A percentile compares a stretch with the other conserved stretches of the same genome.
These are phyloP conservation scores for Auriscalpium orientale DNA, from an alignment of 768 basidiomycete species.

Conservation along the genomic window DNA sequence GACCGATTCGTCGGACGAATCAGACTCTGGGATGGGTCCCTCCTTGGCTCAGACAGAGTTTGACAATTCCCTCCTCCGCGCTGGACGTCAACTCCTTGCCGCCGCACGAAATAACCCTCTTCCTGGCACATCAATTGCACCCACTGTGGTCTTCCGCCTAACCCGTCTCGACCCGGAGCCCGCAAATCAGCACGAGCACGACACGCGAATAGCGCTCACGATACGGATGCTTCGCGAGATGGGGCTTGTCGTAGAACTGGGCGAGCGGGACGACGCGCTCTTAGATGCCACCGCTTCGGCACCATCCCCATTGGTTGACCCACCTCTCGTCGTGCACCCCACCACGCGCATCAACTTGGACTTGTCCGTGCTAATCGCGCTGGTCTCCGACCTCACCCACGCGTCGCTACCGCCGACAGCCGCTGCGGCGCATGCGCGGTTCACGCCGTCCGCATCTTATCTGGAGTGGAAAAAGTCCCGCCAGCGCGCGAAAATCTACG, in stretches of 20 bases:
- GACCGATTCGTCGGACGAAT: slow-evolving; percentile 49
- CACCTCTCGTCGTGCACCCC: slow-evolving; percentile 30
- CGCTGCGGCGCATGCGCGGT: slow-evolving; percentile 55
- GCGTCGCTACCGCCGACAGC: slow-evolving; percentile 48
- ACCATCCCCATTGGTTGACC: background rate
- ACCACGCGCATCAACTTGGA: slow-evolving; percentile 70
- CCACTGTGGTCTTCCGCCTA: slow-evolving; percentile 52
- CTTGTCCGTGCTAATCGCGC: slow-evolving; percentile 76
- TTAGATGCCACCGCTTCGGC: slow-evolving; percentile 1
- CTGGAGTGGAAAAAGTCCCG: slow-evolving; percentile 49
- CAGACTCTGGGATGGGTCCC: slow-evolving; percentile 17
- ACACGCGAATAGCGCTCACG: slow-evolving; percentile 56
- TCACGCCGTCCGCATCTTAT: slow-evolving; percentile 51
- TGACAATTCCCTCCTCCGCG: slow-evolving; percentile 67
- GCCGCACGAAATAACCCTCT: slow-evolving; percentile 57
- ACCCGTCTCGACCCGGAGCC: slow-evolving; percentile 55
- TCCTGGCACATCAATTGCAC: slow-evolving; percentile 27
- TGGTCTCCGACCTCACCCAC: slow-evolving; percentile 79
- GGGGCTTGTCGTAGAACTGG: slow-evolving; percentile 62
- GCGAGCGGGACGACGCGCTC: slow-evolving; percentile 37
- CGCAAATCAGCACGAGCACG: slow-evolving; percentile 24
- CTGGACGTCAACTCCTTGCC: slow-evolving; percentile 58
- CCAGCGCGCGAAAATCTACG: slow-evolving; percentile 9
- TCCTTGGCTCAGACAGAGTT: slow-evolving; percentile 44
- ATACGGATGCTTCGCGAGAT: slow-evolving; percentile 47